Base-by-base conservation (phyloP, 495 filamentous ascomycete genomes). In the Trichoderma erinaceum region DNA sequence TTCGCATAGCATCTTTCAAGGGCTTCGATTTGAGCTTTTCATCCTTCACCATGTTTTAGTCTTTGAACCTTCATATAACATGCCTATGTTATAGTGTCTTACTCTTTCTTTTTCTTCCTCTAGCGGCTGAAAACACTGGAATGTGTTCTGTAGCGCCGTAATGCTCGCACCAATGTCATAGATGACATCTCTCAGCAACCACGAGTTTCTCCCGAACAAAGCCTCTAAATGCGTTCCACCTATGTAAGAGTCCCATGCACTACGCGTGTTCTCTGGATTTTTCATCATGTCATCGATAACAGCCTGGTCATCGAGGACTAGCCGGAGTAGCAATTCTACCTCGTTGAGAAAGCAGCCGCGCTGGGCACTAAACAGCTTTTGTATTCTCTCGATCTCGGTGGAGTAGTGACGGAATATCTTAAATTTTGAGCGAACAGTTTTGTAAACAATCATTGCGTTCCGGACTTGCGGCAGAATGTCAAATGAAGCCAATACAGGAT, bases 261-360 rank as follows among this genome's bases (percentile, higher is more conserved):
- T n/a, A 21, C 7, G 15, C 21, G 32, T 35, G 6, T 35, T 35
- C 32, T n/a, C 48, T n/a, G 48, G 48, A 52, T 52, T 18, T n/a
- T 64, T 43, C 15, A 71, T 68, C 70, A 73, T 73, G 4, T 41
- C 44, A 10, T 29, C n/a, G 44, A 63, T 66, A 61, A 64, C 50
- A 6, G 27, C 7, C 8, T 66, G 21, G 44, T 66, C 41, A 21
- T 71, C 64, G 10, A 71, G 15, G 18, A 71, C 65, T 11, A 71
- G 32, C 4, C 66, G 58, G n/a, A 73, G 67, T 4, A 71, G 21
- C 7, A 69, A 63, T 41, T 68, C 46, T 8, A 71, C 27, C 25
- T 73, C 72, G 21, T 70, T 69, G 46, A 69, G 70, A 41, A 73
- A 73, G 46, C 43, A 68, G 18, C 70, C 66, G 29, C 65, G 44